Evolutionary conservation across 2,329 filamentous ascomycete species (phyloP).

Genomic region (Colletotrichum godetiae): DNA sequence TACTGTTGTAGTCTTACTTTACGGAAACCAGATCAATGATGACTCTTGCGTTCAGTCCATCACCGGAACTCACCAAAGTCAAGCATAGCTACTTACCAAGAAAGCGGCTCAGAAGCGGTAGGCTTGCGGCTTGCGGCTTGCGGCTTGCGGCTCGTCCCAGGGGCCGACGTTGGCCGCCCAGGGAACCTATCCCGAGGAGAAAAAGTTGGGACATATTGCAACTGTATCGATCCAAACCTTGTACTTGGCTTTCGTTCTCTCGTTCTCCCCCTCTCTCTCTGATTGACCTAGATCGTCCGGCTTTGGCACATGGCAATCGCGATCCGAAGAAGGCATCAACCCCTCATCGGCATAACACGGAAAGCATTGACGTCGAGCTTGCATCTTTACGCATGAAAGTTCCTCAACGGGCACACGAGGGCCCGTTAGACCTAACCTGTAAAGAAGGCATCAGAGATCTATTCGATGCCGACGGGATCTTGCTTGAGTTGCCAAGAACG

Average conservation of each 20-base stretch:
- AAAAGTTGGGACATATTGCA: neutral
- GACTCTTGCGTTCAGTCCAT: too few species aligned
- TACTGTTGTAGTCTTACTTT: too few species aligned
- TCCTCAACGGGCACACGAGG: neutral
- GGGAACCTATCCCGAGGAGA: neutral
- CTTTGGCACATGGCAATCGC: neutral
- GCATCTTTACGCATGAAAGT: constrained; percentile 3
- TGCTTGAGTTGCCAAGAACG: neutral
- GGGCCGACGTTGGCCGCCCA: too few species aligned
- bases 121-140: too few species aligned
- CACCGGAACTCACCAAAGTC: too few species aligned
- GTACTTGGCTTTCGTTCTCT: neutral
- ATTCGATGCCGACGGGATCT: neutral
- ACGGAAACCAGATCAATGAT: too few species aligned
- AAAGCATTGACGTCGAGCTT: neutral
- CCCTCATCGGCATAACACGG: constrained; percentile 29
- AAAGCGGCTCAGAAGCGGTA: too few species aligned
- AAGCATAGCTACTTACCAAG: too few species aligned
- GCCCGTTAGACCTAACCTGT: neutral
- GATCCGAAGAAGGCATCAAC: neutral
- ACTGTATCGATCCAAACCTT: neutral
- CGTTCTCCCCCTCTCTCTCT: neutral
- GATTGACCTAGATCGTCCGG: neutral
- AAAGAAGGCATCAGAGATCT: neutral
- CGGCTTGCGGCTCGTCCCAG: too few species aligned